Evolutionary conservation across 1,139 yeast genomes (phyloP).

Genomic region (Suhomyces coccinellae): DNA sequence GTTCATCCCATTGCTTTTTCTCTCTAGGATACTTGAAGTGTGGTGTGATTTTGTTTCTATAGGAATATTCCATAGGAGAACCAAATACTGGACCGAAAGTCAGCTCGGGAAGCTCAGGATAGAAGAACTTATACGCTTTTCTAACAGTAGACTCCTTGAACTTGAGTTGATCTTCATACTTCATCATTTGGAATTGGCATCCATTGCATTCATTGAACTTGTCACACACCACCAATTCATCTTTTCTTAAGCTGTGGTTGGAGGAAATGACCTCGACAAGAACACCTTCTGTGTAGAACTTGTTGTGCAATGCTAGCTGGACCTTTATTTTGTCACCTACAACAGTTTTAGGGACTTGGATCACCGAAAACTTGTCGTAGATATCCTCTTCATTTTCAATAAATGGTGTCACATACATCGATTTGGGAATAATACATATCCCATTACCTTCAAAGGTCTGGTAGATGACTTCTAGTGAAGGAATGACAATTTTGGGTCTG

Average conservation of each 20-base stretch:
- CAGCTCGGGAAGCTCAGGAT: slow-evolving; percentile 26
- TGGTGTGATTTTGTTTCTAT: slow-evolving; percentile 42
- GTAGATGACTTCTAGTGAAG: slow-evolving; percentile 27
- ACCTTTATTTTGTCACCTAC: slow-evolving; percentile 40
- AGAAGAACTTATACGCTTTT: slow-evolving; percentile 37
- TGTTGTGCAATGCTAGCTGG: slow-evolving; percentile 31
- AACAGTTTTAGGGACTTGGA: slow-evolving; percentile 40
- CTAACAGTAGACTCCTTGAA: slow-evolving; percentile 33
- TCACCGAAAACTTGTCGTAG: slow-evolving; percentile 23
- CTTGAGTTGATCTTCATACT: slow-evolving; percentile 38
- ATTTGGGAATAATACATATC: slow-evolving; percentile 33
- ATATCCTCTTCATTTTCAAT: slow-evolving; percentile 16
- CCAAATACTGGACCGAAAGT: slow-evolving; percentile 20
- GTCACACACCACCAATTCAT: slow-evolving; percentile 49
- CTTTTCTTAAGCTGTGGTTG: slow-evolving; percentile 23
- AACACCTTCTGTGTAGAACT: slow-evolving; percentile 33
- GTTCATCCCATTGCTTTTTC: slow-evolving; percentile 1
- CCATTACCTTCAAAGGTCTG: slow-evolving; percentile 43
- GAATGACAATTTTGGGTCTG: slow-evolving; percentile 23
- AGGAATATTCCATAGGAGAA: slow-evolving; percentile 38
- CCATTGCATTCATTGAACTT: slow-evolving; percentile 74
- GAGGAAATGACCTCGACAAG: slow-evolving; percentile 22
- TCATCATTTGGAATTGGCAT: slow-evolving; percentile 48
- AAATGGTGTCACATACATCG: slow-evolving; percentile 21
- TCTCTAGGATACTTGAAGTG: slow-evolving; percentile 25